These are phyloP conservation scores for Cicer yamashitae DNA, from an alignment of 306 rosid species.

Conservation along the genomic window DNA sequence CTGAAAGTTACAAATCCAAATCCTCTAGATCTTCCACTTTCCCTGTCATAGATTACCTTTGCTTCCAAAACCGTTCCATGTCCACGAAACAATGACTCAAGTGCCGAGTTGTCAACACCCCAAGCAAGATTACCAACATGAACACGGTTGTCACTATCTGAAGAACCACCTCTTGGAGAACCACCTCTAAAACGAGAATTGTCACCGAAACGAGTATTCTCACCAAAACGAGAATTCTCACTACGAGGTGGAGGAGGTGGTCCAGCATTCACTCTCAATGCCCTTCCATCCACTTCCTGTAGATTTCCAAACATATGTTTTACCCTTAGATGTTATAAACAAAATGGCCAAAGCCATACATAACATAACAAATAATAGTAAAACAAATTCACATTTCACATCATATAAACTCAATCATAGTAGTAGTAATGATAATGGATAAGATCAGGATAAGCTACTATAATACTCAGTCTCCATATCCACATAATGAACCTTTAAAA, in stretches of 20 bases:
- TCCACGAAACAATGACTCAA: conserved; percentile 75
- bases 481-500: neutral
- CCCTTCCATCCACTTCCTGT: conserved; percentile 83
- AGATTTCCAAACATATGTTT: conserved; percentile 32
- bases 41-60: conserved; percentile 88
- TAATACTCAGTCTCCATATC: neutral
- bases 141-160: conserved; percentile 59
- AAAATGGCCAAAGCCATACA: conserved; percentile 10
- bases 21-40: conserved; percentile 96
- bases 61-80: conserved; percentile 89
- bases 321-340: conserved; percentile 29
- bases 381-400: conserved; percentile 18
- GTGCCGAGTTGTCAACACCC: conserved; percentile 87
- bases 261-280: conserved; percentile 83
- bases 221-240: conserved; percentile 47
- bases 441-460: neutral
- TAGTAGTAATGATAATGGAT: neutral
- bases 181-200: conserved; percentile 5
- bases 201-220: neutral
- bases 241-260: conserved; percentile 74
- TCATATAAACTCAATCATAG: neutral
- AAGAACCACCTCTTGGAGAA: conserved; percentile 50
- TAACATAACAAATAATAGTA: conserved; percentile 1
- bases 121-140: conserved; percentile 92
- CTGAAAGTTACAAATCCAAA: conserved; percentile 88